Evolutionary conservation across 1,284 basidiomycete species (phyloP), one percentile per base, ranked within the genome.

Genomic region (Papiliotrema fonsecae): DNA sequence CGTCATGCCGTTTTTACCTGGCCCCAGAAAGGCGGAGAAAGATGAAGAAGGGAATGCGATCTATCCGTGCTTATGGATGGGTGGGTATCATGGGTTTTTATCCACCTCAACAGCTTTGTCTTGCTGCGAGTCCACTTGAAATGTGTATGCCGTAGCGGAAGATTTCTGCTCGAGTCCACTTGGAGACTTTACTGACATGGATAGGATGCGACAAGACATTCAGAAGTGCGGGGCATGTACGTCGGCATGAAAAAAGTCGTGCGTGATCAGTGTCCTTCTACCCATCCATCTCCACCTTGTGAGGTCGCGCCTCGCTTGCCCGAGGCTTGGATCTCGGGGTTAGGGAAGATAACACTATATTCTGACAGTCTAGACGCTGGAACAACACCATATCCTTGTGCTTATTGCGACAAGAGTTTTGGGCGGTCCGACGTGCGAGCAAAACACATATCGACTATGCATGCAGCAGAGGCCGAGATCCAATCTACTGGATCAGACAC

Each of bases 171-270:
- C 19, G 36, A 11, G 10, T 16, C 45, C 32, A 37, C 22, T 22
- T 25, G 34, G 24, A 24, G 44, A 35, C 31, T n/a, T 24, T 37
- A n/a, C 27, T 45, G 19, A 18, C n/a, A 7, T 2, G 19, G 28
- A 35, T 30, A 60, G 62, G 59, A 14, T 67, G 65, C 42, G 50
- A 52, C 24, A 67, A 67, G 50, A 54, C 51, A 16, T 67, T 67
- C 52, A 58, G 58, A 1, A 62, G 63, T 13, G 57, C 58, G 27
- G 57, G 57, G 13, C 65, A 67, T 56, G 60, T 62, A 6, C 50
- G 63, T 21, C 47, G 65, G 26, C 65, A 67, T 52, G 56, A 65
- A 37, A 53, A 58, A 40, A 51, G 57, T 37, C 65, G 62, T 65
- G 36, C 50, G 60, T 62, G 16, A n/a, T 18, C 13, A 16, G 28